Base-by-base conservation (phyloP, 163 green algal species). In the Scenedesmus sp. region DNA sequence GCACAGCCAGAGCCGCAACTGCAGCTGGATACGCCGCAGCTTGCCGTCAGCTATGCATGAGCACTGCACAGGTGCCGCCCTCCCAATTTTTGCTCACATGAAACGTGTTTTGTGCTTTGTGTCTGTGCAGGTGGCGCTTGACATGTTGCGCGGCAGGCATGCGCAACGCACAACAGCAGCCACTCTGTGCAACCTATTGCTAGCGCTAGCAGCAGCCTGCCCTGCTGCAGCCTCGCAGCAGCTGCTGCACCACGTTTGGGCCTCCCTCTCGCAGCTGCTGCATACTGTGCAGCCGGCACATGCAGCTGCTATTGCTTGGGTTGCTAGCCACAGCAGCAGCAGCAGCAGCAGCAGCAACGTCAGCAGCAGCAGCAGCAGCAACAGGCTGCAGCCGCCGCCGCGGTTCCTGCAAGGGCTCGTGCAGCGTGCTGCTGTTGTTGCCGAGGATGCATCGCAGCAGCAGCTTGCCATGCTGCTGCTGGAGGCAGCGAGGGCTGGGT, bases 131-230 rank as follows among this genome's bases (percentile, higher is more conserved):
- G n/a, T 12, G n/a, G 23, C 34, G n/a, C 83, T 88, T 18, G 8
- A 6, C 54, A 16, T 62, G 73, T 52, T 81, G 55, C 55, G 18
- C 13, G 15, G 59, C 59, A 16, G 60, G 60, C 59, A 4, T 18
- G 7, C 9, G 73, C 73, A 86, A n/a, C 87, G 9, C 16, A 46
- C 13, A 8, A 91, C 87, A 54, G 74, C 87, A 76, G n/a, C 87
- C 59, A 91, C 87, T 6, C 59, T 91, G 23, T 34, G 52, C 57
- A 86, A 81, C 76, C n/a, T 91, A 13, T 26, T 91, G 60, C 76
- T 91, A 0, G 87, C 87, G 13, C 76, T 91, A 23, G 87, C 87
- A 76, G 55, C 46, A 1, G 23, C n/a, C 4, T 87, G 87, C 76
- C 76, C 74, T 2, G 55, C n/a, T 56, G 87, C 87, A 81, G 87